Percentiles rank a stretch among this genome's conserved stretches.
Conservation (phyloP, 2,329 filamentous ascomycete species). For the Chaetomium globosum region DNA sequence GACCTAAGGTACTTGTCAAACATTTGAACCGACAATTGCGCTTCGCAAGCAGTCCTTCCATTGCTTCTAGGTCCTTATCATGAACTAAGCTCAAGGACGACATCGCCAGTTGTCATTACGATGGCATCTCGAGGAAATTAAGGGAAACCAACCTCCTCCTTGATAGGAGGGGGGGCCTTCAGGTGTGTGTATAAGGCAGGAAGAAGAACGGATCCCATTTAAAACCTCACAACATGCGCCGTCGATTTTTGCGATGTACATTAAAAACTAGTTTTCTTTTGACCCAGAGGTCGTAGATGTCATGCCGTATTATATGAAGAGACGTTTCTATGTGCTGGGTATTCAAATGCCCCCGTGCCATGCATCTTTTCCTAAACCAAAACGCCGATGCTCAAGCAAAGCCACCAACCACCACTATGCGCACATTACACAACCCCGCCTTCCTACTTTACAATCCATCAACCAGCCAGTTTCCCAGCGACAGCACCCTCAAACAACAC, state of each 20-base stretch:
- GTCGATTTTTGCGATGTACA: not conserved
- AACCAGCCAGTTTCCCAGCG: not conserved
- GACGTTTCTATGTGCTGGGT: slow-evolving; percentile 9
- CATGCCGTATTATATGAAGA: not conserved
- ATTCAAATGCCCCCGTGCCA: not conserved
- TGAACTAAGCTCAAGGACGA: too few relatives aligned
- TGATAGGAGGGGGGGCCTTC: too few relatives aligned
- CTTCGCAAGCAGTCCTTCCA: not conserved
- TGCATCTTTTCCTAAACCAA: slow-evolving; percentile 13
- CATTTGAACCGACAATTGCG: not conserved
- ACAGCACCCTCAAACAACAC: slow-evolving; percentile 14
- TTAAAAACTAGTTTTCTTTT: not conserved
- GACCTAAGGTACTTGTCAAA: not conserved
- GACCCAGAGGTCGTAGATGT: not conserved
- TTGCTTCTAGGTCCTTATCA: too few relatives aligned
- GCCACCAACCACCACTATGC: not conserved
- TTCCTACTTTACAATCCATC: not conserved
- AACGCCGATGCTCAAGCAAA: slow-evolving; percentile 21
- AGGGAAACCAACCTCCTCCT: too few relatives aligned
- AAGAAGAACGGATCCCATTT: too few relatives aligned
- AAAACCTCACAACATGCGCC: too few relatives aligned
- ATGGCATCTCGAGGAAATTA: too few relatives aligned
- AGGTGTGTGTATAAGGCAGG: too few relatives aligned
- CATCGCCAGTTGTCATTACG: too few relatives aligned
- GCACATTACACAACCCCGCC: not conserved